Evolutionary conservation across 192 early-diverging fungal species (phyloP), one percentile per base, ranked within the genome.

Genomic region (Backusella mclennaniae): DNA sequence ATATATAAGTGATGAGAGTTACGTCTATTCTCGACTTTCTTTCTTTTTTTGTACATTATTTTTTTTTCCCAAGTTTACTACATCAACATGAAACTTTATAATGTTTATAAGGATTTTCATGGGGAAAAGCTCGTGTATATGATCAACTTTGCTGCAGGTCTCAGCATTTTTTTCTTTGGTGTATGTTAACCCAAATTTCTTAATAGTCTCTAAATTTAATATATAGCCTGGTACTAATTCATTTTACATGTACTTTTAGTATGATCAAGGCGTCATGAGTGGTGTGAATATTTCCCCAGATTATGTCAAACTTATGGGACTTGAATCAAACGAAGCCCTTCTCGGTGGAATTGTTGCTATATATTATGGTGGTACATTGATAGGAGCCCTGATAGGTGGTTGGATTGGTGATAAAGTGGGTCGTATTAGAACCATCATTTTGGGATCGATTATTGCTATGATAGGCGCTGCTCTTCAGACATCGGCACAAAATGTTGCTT

Each of bases 161-260:
- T 80, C 36, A 76, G 74, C 26, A 80, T 80, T 6, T 80, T 80
- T 33, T 80, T 80, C 41, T 80, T 80, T 80, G 79, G 79, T 17
- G 74, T 76, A 76, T 39, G 69, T 71, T 6, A 35, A 21, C 5
- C 29, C 23, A 33, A n/a, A n/a, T n/a, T n/a, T n/a, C n/a, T n/a
- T n/a, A n/a, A n/a, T n/a, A n/a, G n/a, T n/a, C n/a, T n/a, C n/a
- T n/a, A n/a, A n/a, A n/a, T n/a, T n/a, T n/a, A n/a, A n/a, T n/a
- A n/a, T n/a, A n/a, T n/a, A n/a, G n/a, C n/a, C n/a, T n/a, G n/a
- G 41, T 33, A 33, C 2, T 33, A 33, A 33, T 33, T 33, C 21
- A 14, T 15, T 35, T 49, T 35, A 19, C 17, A 19, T 19, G 11
- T 33, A n/a, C 6, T 49, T 17, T 26, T 36, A 76, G 75, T 80